Percentiles rank a stretch among this genome's conserved stretches.
phyloP scores from a whole-genome alignment of 768 basidiomycete genomes.

The Mycena vitilis region DNA sequence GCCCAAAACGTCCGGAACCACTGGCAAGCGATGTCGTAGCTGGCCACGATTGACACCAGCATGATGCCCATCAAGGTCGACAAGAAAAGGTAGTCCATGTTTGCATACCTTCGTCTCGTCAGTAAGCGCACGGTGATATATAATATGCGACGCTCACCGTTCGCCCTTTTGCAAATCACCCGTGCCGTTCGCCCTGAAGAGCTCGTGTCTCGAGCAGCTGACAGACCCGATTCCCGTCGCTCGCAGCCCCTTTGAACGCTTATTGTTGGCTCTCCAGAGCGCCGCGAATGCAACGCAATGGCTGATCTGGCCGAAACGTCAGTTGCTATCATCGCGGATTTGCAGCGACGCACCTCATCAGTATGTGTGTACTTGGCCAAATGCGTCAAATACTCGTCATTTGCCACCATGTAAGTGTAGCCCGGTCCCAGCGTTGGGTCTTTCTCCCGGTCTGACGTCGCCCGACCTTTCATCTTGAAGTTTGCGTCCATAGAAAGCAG shows the following conservation, averaged over 20 bases:
- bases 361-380: constrained; percentile 1
- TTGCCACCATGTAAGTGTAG: constrained; percentile 33
- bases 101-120: constrained; percentile 30
- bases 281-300: constrained; percentile 30
- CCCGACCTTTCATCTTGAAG: constrained; percentile 33
- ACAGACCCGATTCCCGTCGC: constrained; percentile 39
- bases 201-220: constrained; percentile 35
- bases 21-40: constrained; percentile 45
- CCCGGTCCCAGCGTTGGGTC: constrained; percentile 35
- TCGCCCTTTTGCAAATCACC: constrained; percentile 43
- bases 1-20: constrained; percentile 33
- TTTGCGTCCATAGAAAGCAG: constrained; percentile 34
- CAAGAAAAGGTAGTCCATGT: constrained; percentile 39
- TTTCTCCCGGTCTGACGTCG: constrained; percentile 13
- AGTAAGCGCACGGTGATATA: too few relatives aligned
- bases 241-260: constrained; percentile 33
- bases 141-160: constrained; percentile 21
- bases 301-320: constrained; percentile 27
- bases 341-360: constrained; percentile 11
- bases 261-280: constrained; percentile 30
- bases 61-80: constrained; percentile 12
- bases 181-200: constrained; percentile 35
- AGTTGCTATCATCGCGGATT: too few relatives aligned
- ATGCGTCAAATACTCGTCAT: constrained; percentile 16
- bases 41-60: constrained; percentile 12